A percentile compares a stretch with the other conserved stretches of the same genome.
Conservation (phyloP, 106 monocot genomes). For the Dioscorea zingiberensis region DNA sequence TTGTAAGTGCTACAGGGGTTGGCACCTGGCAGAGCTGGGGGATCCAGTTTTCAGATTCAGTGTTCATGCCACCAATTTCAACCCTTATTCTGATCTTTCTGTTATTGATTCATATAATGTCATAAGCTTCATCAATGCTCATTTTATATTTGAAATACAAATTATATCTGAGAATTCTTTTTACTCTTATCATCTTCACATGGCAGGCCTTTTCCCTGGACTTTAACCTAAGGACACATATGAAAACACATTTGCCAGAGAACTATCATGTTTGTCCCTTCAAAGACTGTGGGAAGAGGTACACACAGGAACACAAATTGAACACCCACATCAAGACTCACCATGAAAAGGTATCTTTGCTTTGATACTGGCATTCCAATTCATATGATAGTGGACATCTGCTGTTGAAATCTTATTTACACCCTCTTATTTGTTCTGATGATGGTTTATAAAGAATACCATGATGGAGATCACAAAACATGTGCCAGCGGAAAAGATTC, state of each 20-base stretch:
- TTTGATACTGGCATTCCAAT: too few species aligned
- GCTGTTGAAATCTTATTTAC: too few species aligned
- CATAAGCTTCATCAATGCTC: too few species aligned
- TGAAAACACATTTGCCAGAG: constrained; percentile 77
- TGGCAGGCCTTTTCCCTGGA: constrained; percentile 92
- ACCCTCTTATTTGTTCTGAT: not conserved
- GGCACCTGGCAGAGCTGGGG: too few species aligned
- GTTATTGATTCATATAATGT: too few species aligned
- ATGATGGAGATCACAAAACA: not conserved
- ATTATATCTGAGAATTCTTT: too few species aligned
- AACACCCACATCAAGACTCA: constrained; percentile 69
- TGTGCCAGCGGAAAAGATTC: constrained; percentile 18
- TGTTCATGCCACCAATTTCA: too few species aligned
- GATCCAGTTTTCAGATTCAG: too few species aligned
- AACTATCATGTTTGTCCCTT: constrained; percentile 89
- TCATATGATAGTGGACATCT: not conserved
- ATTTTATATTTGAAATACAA: too few species aligned
- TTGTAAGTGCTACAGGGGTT: too few species aligned
- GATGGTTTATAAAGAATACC: constrained; percentile 11
- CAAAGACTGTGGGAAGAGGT: constrained; percentile 76
- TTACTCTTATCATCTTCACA: too few species aligned
- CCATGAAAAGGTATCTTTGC: constrained; percentile 72
- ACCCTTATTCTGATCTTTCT: too few species aligned
- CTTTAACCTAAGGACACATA: constrained; percentile 87
- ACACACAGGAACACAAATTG: constrained; percentile 79